A percentile compares a stretch with the other conserved stretches of the same genome.
phyloP scores from a whole-genome alignment of 1,284 basidiomycete species.

The Lignosus rhinocerotis region DNA sequence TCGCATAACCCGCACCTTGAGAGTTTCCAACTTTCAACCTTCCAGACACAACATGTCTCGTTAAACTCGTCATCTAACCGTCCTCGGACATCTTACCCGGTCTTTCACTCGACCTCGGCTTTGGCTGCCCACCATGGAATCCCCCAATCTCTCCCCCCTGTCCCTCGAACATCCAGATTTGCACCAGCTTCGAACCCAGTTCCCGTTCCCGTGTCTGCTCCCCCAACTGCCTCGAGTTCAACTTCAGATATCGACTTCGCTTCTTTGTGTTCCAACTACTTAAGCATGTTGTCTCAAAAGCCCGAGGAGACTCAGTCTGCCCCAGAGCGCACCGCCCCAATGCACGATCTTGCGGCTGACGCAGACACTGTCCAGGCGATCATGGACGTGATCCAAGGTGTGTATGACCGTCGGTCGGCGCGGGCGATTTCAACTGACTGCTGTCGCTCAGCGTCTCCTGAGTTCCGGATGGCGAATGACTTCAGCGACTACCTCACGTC shows the following conservation, averaged over 20 bases:
- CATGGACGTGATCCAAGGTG: slow-evolving; percentile 46
- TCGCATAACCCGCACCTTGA: slow-evolving; percentile 34
- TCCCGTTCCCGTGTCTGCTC: slow-evolving; percentile 22
- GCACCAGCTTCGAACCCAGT: slow-evolving; percentile 31
- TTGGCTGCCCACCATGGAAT: slow-evolving; percentile 75
- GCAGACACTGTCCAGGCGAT: slow-evolving; percentile 41
- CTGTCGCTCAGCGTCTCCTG: slow-evolving; percentile 36
- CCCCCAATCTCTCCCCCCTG: slow-evolving; percentile 64
- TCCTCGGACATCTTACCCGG: slow-evolving; percentile 47
- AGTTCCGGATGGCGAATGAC: slow-evolving; percentile 34
- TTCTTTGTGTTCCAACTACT: slow-evolving; percentile 45
- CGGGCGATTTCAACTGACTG: neutral
- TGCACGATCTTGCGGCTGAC: slow-evolving; percentile 19
- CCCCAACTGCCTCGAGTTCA: slow-evolving; percentile 20
- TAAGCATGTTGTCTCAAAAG: slow-evolving; percentile 48
- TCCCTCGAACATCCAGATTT: slow-evolving; percentile 56
- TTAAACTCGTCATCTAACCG: slow-evolving; percentile 41
- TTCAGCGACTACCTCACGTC: slow-evolving; percentile 46
- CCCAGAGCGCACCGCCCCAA: slow-evolving; percentile 19
- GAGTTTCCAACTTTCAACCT: slow-evolving; percentile 43
- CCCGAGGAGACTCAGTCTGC: slow-evolving; percentile 30
- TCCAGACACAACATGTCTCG: slow-evolving; percentile 44
- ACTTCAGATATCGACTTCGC: slow-evolving; percentile 35
- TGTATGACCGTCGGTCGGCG: neutral
- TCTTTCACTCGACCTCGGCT: slow-evolving; percentile 52